phyloP scores from a whole-genome alignment of 1,284 basidiomycete genomes.

The Jaminaea rosea region DNA sequence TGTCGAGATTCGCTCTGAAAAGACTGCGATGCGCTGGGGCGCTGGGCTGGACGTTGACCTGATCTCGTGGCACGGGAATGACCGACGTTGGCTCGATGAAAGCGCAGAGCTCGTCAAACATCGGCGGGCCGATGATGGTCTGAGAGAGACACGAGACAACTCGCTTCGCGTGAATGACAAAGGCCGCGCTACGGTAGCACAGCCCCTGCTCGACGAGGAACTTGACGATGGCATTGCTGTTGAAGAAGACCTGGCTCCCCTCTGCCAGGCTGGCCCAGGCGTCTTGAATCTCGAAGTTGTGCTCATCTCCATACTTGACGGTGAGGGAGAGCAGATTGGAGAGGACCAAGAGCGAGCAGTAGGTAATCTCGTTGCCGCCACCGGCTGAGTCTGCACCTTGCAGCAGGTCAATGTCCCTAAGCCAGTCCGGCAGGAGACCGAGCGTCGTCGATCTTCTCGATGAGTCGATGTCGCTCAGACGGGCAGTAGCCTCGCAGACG shows the following conservation, averaged over 20 bases:
- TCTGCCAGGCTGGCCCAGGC: constrained; percentile 69
- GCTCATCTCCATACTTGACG: constrained; percentile 64
- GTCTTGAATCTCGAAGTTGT: constrained; percentile 72
- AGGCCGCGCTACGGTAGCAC: constrained; percentile 68
- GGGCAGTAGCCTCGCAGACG: constrained; percentile 63
- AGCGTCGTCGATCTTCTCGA: constrained; percentile 24
- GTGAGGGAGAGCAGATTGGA: constrained; percentile 77
- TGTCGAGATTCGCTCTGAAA: constrained; percentile 12
- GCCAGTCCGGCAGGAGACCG: constrained; percentile 33
- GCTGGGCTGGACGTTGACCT: constrained; percentile 27
- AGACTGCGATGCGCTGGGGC: constrained; percentile 19
- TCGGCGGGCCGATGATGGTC: constrained; percentile 62
- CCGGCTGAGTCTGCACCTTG: constrained; percentile 8
- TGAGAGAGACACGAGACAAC: constrained; percentile 77
- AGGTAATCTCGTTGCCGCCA: constrained; percentile 5
- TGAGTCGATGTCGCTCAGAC: constrained; percentile 58
- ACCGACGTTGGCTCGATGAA: constrained; percentile 76
- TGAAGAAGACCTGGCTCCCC: constrained; percentile 51
- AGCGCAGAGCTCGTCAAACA: constrained; percentile 73
- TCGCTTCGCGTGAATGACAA: constrained; percentile 69
- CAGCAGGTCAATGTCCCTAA: constrained; percentile 24
- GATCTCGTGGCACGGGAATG: constrained; percentile 60
- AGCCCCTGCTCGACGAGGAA: constrained; percentile 81
- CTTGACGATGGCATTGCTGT: constrained; percentile 69
- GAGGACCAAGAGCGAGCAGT: constrained; percentile 51